Percentiles rank a stretch among this genome's conserved stretches.
Evolutionary conservation across 805 yeast genomes (phyloP).

Genomic region (Saccharomycopsis babjevae): DNA sequence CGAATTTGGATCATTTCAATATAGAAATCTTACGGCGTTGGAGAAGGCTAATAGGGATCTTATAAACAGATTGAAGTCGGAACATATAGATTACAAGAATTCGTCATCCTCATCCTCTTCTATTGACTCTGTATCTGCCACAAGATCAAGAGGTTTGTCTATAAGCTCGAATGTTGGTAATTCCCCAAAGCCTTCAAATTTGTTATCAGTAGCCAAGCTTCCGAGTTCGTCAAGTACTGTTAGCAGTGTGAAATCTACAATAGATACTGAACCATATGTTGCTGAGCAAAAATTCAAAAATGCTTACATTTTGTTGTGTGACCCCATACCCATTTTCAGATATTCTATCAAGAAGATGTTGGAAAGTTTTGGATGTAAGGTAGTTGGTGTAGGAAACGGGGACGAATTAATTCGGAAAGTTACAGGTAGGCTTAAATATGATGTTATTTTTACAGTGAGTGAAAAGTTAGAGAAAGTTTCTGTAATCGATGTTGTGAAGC

Average conservation of each 20-base stretch:
- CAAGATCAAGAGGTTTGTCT: conserved; percentile 31
- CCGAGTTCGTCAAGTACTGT: not conserved
- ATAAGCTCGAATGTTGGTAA: conserved; percentile 20
- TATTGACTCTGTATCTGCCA: conserved; percentile 30
- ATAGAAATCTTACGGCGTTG: conserved; percentile 77
- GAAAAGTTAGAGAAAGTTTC: conserved; percentile 56
- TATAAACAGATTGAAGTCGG: conserved; percentile 75
- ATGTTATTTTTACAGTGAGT: conserved; percentile 63
- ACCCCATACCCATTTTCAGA: conserved; percentile 75
- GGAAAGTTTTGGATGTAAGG: conserved; percentile 67
- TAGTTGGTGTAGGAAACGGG: conserved; percentile 65
- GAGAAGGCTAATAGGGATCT: conserved; percentile 93
- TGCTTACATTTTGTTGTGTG: conserved; percentile 71
- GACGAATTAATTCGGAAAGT: conserved; percentile 76
- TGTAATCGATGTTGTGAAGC: conserved; percentile 65
- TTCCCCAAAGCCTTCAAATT: conserved; percentile 14
- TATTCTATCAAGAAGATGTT: conserved; percentile 55
- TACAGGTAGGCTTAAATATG: conserved; percentile 76
- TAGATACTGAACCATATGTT: not conserved
- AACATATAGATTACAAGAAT: conserved; percentile 48
- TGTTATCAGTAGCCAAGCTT: not conserved
- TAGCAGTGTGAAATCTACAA: not conserved
- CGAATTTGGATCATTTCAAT: conserved; percentile 90
- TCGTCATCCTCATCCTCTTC: conserved; percentile 28
- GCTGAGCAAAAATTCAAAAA: conserved; percentile 21